phyloP scores from a whole-genome alignment of 176 grass and related monocot species.

The Ananas comosus region DNA sequence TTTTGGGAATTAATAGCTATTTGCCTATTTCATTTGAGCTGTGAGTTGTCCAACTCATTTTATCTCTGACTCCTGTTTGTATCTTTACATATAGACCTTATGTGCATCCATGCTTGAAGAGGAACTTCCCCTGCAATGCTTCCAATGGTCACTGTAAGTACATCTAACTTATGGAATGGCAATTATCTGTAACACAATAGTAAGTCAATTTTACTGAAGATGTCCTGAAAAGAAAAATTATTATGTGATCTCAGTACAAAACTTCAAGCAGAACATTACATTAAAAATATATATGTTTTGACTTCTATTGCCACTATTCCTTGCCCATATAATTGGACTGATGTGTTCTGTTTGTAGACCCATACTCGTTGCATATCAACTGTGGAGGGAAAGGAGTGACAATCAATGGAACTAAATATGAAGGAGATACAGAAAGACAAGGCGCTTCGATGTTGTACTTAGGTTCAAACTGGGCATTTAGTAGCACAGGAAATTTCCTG shows the following conservation, averaged over 20 bases:
- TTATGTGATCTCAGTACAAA: neutral
- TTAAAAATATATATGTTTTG: neutral
- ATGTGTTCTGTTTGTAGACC: conserved; percentile 34
- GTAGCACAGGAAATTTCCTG: conserved; percentile 88
- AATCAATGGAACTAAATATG: conserved; percentile 49
- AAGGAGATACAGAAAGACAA: conserved; percentile 54
- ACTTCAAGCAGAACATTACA: neutral
- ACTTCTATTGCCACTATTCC: neutral
- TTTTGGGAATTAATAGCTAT: conserved; percentile 1
- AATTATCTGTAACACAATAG: neutral
- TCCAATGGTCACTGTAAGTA: conserved; percentile 53
- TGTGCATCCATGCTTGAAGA: conserved; percentile 61
- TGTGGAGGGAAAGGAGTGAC: conserved; percentile 67
- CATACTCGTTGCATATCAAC: conserved; percentile 58
- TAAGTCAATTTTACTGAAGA: neutral
- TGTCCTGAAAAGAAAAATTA: neutral
- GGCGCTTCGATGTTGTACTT: conserved; percentile 46
- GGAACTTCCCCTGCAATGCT: conserved; percentile 62
- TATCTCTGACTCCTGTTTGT: conserved; percentile 14
- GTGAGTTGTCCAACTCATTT: neutral
- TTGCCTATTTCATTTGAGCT: neutral
- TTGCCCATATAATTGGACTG: neutral
- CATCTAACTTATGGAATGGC: neutral
- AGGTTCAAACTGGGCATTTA: conserved; percentile 80
- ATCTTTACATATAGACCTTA: conserved; percentile 28